Evolutionary conservation across 768 basidiomycete species (phyloP).

Genomic region (Phlegmacium glaucopus): DNA sequence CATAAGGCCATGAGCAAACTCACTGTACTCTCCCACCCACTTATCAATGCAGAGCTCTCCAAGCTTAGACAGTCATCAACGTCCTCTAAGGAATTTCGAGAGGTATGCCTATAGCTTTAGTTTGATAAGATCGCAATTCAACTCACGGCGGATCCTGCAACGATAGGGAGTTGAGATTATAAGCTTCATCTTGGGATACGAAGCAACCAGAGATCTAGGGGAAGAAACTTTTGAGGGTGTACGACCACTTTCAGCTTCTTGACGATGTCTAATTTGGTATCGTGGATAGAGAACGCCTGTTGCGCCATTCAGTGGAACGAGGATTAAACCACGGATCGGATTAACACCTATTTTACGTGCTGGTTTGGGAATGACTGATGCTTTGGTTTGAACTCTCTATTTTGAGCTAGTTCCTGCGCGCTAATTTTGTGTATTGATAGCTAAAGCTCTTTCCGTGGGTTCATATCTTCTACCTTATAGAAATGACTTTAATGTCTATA

Average conservation of each 20-base stretch:
- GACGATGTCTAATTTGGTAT: background rate
- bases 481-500: background rate
- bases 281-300: conserved; percentile 69
- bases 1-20: conserved; percentile 23
- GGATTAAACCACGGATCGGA: conserved; percentile 75
- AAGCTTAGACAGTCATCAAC: conserved; percentile 63
- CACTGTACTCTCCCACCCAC: conserved; percentile 63
- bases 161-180: conserved; percentile 69
- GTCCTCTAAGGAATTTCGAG: conserved; percentile 72
- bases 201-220: conserved; percentile 70
- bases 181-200: conserved; percentile 77
- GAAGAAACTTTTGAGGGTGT: conserved; percentile 64
- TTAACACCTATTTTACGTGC: conserved; percentile 91
- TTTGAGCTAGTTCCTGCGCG: background rate
- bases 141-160: background rate
- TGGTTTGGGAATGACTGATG: conserved; percentile 91
- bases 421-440: conserved; percentile 19
- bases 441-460: conserved; percentile 82
- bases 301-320: conserved; percentile 71
- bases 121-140: background rate
- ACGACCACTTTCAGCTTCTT: conserved; percentile 20
- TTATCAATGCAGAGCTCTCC: conserved; percentile 72
- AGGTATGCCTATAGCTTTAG: conserved; percentile 39
- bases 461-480: background rate
- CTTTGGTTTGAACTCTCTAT: conserved; percentile 53